These are phyloP conservation scores for Groenewaldozyma salmanticensis DNA, from an alignment of 805 yeast genomes.

Conservation along the genomic window DNA sequence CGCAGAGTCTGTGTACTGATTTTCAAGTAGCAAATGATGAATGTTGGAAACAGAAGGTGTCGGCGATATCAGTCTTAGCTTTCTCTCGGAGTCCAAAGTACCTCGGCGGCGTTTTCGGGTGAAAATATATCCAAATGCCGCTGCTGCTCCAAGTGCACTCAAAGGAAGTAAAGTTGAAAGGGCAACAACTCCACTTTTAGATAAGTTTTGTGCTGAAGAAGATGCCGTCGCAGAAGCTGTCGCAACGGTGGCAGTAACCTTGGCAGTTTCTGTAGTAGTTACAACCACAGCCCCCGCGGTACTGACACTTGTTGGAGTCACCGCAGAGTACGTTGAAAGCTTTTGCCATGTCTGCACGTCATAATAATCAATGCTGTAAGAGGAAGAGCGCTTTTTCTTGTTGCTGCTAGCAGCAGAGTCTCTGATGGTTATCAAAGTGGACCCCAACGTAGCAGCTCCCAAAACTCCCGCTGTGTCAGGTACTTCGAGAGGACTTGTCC, in stretches of 20 bases:
- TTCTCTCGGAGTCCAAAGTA: conserved; percentile 1
- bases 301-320: conserved; percentile 2
- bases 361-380: background rate
- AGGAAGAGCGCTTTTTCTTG: conserved; percentile 9
- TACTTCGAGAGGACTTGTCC: conserved; percentile 22
- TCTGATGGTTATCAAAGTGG: conserved; percentile 23
- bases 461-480: conserved; percentile 10
- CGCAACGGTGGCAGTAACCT: conserved; percentile 17
- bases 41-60: conserved; percentile 7
- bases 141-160: conserved; percentile 28
- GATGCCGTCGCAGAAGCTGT: conserved; percentile 8
- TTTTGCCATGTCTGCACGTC: background rate
- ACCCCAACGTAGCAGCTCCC: conserved; percentile 12
- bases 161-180: conserved; percentile 39
- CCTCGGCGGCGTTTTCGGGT: conserved; percentile 10
- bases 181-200: conserved; percentile 33
- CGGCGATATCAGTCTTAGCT: conserved; percentile 9
- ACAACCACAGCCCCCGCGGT: background rate
- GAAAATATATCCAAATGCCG: conserved; percentile 24
- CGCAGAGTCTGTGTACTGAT: conserved; percentile 7
- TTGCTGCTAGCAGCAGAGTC: conserved; percentile 23
- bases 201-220: conserved; percentile 19
- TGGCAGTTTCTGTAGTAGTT: conserved; percentile 16
- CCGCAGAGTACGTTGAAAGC: background rate
- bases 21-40: background rate